Percentiles rank a stretch among this genome's conserved stretches.
Evolutionary conservation across 345 rosid species (phyloP).

Genomic region (Linum usitatissimum): DNA sequence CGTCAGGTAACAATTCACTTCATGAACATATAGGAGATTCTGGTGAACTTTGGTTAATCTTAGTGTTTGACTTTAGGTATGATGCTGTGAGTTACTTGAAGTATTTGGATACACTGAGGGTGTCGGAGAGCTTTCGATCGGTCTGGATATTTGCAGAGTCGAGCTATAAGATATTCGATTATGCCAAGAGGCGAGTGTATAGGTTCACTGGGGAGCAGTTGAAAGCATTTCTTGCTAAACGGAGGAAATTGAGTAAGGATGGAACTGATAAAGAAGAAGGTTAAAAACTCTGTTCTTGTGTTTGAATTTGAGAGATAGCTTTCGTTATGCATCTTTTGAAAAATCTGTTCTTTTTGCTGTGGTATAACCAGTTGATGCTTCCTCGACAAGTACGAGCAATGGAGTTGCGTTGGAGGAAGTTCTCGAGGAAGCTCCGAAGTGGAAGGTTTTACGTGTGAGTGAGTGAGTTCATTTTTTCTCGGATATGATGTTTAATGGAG

Average conservation of each 20-base stretch:
- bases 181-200: slow-evolving; percentile 89
- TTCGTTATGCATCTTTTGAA: not conserved
- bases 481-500: not conserved
- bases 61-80: slow-evolving; percentile 40
- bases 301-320: not conserved
- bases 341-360: slow-evolving; percentile 7
- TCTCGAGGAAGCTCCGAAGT: slow-evolving; percentile 88
- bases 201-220: slow-evolving; percentile 39
- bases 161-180: slow-evolving; percentile 92
- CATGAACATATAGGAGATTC: not conserved
- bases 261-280: slow-evolving; percentile 28
- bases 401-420: slow-evolving; percentile 54
- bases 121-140: slow-evolving; percentile 92
- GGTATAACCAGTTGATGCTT: slow-evolving; percentile 35
- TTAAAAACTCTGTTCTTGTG: not conserved
- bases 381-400: slow-evolving; percentile 23
- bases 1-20: slow-evolving; percentile 46
- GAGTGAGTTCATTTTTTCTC: slow-evolving; percentile 49
- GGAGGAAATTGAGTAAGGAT: slow-evolving; percentile 45
- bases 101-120: slow-evolving; percentile 91
- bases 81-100: slow-evolving; percentile 95
- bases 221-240: slow-evolving; percentile 33
- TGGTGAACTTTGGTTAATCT: not conserved
- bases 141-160: slow-evolving; percentile 99
- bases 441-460: slow-evolving; percentile 99